Conservation (phyloP, 805 yeast genomes). For the Jamesozyma lodderae region DNA sequence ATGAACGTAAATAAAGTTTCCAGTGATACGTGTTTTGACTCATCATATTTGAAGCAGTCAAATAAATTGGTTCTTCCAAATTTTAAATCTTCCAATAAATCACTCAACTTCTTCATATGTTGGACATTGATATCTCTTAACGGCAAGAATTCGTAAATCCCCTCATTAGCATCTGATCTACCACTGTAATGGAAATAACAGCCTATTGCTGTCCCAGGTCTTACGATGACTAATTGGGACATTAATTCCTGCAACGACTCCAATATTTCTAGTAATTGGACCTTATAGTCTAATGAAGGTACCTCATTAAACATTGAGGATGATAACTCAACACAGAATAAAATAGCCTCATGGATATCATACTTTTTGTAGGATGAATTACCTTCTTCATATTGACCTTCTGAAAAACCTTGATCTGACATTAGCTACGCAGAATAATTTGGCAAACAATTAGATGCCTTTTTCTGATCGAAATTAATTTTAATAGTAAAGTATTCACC, state of each 20-base stretch:
- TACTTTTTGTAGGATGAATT: conserved; percentile 18
- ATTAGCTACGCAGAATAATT: too few species aligned
- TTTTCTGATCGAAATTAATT: too few species aligned
- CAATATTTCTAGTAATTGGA: conserved; percentile 46
- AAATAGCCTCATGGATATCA: conserved; percentile 54
- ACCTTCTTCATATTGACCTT: background rate
- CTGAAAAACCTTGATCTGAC: background rate
- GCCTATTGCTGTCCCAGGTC: conserved; percentile 69
- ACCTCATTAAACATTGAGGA: conserved; percentile 34
- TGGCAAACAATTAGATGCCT: too few species aligned
- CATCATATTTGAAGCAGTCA: conserved; percentile 27
- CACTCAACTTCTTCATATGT: conserved; percentile 49
- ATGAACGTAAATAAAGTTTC: conserved; percentile 41
- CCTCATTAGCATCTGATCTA: conserved; percentile 31
- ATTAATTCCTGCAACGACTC: conserved; percentile 52
- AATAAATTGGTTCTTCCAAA: conserved; percentile 18
- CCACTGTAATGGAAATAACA: conserved; percentile 50
- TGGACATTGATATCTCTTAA: conserved; percentile 46
- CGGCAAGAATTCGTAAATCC: conserved; percentile 43
- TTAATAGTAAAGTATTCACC: too few species aligned
- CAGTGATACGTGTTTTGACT: conserved; percentile 26
- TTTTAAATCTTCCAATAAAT: conserved; percentile 38
- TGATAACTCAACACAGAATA: conserved; percentile 54
- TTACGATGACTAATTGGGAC: conserved; percentile 52
- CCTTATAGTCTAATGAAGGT: conserved; percentile 26